Evolutionary conservation across 164 flowering plant species (phyloP), one percentile per base, ranked within the genome.

Genomic region (Houttuynia cordata): DNA sequence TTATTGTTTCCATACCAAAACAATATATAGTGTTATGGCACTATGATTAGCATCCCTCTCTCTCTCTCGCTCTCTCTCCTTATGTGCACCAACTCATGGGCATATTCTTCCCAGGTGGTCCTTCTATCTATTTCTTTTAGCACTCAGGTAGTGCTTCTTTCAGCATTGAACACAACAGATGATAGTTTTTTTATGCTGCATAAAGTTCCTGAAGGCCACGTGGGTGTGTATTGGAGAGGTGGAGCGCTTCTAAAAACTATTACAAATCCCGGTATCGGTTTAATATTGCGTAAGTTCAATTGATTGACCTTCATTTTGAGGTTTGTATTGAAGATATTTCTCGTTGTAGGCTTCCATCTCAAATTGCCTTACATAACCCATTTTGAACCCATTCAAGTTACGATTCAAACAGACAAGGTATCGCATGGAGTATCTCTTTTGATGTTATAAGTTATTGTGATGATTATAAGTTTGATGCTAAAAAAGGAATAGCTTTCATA

Each of bases 161-260:
- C 66, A 22, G 20, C 66, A 58, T 19, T 64, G 19, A 45, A 57
- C 45, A 12, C 71, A 18, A 10, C 61, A 25, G 59, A 22, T 63
- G 58, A 61, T 56, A 72, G 71, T 64, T 73, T 82, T 18, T 75
- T 85, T 18, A 75, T 84, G 41, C 55, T 92, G 60, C 98, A 92
- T 67, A 96, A 89, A 83, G 97, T 92, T 49, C 97, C 98, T 23
- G 98, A 92, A 80, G 98, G 98, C 58, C 96, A 92, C 78, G 97
- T 92, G 62, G 97, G 98, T 51, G 94, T 79, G 17, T 92, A 92
- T 57, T 92, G 98, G 98, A 84, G 87, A 75, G 97, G 98, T 10
- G 98, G 98, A 74, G 98, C 98, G 24, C 96, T 92, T 65, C 76
- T 87, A 12, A 65, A 82, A 30, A 74, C 83, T 56, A 80, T 84